Conservation (phyloP, 2,329 filamentous ascomycete genomes). For the Penicillium sp. region DNA sequence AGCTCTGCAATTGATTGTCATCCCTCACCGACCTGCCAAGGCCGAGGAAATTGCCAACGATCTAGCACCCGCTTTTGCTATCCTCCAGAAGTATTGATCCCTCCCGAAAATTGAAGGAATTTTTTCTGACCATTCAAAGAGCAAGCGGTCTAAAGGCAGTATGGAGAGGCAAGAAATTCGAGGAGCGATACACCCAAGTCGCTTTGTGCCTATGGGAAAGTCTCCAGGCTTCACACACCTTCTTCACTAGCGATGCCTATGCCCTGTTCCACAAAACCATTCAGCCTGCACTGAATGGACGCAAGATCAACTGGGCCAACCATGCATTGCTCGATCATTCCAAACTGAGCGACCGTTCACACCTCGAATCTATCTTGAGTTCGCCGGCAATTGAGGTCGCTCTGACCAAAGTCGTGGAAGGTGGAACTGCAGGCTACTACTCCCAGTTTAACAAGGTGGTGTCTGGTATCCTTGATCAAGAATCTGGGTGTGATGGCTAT, state of each 20-base stretch:
- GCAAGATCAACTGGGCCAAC: background rate
- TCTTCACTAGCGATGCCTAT: background rate
- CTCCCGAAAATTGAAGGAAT: background rate
- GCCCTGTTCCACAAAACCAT: background rate
- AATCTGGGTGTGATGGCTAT: background rate
- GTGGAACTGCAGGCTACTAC: background rate
- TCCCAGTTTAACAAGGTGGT: background rate
- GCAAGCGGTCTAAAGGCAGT: background rate
- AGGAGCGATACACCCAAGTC: background rate
- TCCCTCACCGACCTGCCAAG: background rate
- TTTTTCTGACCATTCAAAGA: background rate
- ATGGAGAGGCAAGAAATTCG: background rate
- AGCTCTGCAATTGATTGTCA: background rate
- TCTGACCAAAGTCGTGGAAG: background rate
- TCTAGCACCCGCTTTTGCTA: background rate
- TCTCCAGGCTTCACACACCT: background rate
- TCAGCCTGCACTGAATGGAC: background rate
- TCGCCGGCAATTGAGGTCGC: background rate
- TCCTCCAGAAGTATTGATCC: background rate
- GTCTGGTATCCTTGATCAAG: background rate
- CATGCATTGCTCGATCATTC: background rate
- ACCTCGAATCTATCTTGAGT: background rate
- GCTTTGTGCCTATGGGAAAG: background rate
- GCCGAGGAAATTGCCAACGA: background rate
- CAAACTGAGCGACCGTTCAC: background rate